Conservation (phyloP, 495 filamentous ascomycete genomes). For the Podospora anserina region DNA sequence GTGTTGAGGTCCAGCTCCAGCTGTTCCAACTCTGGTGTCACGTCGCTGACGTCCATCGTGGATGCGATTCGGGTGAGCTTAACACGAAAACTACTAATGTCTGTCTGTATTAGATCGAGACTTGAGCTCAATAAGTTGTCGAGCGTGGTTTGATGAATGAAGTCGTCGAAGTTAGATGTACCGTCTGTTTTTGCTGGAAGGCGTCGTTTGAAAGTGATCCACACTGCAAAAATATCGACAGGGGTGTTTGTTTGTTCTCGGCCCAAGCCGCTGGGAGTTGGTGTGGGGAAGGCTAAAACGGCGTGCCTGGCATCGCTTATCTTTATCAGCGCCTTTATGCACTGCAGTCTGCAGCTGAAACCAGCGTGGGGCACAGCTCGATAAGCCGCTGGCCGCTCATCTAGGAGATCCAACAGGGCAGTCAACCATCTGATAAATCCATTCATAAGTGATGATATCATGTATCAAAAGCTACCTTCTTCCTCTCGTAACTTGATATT, state of each 20-base stretch:
- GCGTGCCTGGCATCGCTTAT: neutral
- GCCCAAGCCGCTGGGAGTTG: neutral
- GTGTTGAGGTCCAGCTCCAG: conserved; percentile 75
- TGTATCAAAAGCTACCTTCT: neutral
- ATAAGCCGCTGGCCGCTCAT: neutral
- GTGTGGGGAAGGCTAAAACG: neutral
- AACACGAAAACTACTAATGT: neutral
- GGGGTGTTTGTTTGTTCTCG: neutral
- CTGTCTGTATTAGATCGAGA: neutral
- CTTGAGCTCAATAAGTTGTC: neutral
- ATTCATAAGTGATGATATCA: neutral
- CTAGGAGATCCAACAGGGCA: neutral
- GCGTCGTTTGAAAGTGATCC: neutral
- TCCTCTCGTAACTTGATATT: neutral
- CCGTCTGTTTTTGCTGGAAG: neutral
- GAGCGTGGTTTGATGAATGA: neutral
- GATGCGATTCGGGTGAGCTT: neutral
- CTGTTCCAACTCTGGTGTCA: conserved; percentile 58
- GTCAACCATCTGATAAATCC: neutral
- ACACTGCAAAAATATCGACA: neutral
- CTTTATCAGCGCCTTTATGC: neutral
- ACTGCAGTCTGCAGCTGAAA: neutral
- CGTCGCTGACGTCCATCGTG: conserved; percentile 43
- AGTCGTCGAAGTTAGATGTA: neutral
- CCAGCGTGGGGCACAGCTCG: neutral